These are phyloP conservation scores for Nelumbo lutea DNA, from an alignment of 164 flowering plant species.

Conservation along the genomic window DNA sequence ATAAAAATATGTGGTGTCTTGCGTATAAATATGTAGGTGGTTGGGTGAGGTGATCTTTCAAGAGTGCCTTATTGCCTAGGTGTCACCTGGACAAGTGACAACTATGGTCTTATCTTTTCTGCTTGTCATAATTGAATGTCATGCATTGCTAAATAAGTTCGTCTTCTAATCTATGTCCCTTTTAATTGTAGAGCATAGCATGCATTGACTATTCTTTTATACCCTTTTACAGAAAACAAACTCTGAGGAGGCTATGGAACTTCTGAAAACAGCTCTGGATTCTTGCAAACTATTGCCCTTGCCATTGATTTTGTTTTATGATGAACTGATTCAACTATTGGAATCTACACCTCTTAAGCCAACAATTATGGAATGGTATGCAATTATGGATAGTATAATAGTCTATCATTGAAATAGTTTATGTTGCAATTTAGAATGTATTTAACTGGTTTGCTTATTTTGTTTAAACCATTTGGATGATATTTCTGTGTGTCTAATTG, in stretches of 20 bases:
- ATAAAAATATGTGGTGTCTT: no score
- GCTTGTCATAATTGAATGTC: no score
- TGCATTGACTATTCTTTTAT: slow-evolving; percentile 9
- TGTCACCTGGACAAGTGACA: no score
- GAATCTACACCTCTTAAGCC: slow-evolving; percentile 50
- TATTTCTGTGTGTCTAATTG: no score
- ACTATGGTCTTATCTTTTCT: no score
- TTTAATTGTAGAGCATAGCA: slow-evolving; percentile 2
- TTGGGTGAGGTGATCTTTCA: no score
- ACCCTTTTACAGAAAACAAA: slow-evolving; percentile 48
- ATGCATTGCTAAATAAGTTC: no score
- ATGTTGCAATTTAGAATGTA: no score
- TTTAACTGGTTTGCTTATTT: no score
- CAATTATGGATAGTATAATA: slow-evolving; percentile 2
- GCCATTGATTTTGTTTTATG: slow-evolving; percentile 63
- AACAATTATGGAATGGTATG: slow-evolving; percentile 67
- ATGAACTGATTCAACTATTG: slow-evolving; percentile 52
- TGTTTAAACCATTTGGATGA: no score
- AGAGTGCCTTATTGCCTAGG: no score
- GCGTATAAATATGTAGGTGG: no score
- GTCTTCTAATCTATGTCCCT: neutral
- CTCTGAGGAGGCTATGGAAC: slow-evolving; percentile 69
- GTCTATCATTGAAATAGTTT: neutral
- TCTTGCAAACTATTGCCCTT: slow-evolving; percentile 59
- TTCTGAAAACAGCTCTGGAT: slow-evolving; percentile 51